Evolutionary conservation across 2,329 filamentous ascomycete species (phyloP), one percentile per base, ranked within the genome.

Genomic region (Aureobasidium sp.): DNA sequence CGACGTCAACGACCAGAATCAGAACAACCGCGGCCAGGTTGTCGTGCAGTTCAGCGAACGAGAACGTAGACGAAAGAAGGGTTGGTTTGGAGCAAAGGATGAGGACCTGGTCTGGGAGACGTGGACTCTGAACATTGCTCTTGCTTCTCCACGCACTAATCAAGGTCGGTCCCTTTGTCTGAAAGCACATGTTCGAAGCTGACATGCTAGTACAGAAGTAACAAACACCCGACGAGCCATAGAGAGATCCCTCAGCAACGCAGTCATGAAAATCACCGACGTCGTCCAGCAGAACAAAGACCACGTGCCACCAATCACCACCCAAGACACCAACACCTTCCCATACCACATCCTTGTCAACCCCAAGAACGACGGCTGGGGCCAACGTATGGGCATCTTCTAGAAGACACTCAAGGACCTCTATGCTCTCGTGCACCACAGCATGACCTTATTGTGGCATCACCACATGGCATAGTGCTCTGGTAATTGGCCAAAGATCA

Each of bases 41-140:
- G 85, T 86, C 2, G 89, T 97, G 37, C 90, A 96, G 77, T 97
- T 97, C 78, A 95, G 95, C 68, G 93, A 99, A 78, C 94, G 93
- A 81, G 57, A 59, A 29, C 57, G 57, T 4, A 89, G 87, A 72
- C 83, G 92, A 63, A 84, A 88, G 68, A 82, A 85, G 2, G 92
- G 89, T 73, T 87, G 79, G 67, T 80, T 90, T 74, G 88, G 91
- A 67, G 77, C 83, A 75, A 87, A 86, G 69, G 93, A 97, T 67
- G 92, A 97, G 73, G 92, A 97, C 74, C 86, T 97, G 21, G 96
- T 91, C 74, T 99, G 94, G 94, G 94, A 97, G 80, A 86, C 85
- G 70, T 99, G 94, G 94, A 91, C 89, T 47, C 78, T 99, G 66
- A 90, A 95, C 74, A 89, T 97, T 55, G 95, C 91, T n/a, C 85